These are phyloP conservation scores for Gossypium gossypioides DNA, from an alignment of 441 rosid genomes.

Conservation along the genomic window DNA sequence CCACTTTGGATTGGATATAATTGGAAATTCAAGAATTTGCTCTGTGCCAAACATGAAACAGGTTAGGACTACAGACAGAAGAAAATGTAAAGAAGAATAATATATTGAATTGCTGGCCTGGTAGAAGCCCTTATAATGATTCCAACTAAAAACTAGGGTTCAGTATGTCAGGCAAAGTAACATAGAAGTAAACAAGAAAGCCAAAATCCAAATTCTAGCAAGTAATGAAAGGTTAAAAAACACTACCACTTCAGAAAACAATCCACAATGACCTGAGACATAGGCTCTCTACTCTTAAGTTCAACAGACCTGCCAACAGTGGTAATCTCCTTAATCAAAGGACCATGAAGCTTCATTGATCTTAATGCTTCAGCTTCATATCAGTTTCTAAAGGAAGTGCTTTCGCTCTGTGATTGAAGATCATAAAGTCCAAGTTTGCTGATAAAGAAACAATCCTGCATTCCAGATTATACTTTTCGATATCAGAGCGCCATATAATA, in stretches of 20 bases:
- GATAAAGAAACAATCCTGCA: constrained; percentile 79
- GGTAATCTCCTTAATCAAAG: not conserved
- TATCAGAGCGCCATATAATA: not conserved
- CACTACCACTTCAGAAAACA: not conserved
- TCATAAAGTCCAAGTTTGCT: constrained; percentile 69
- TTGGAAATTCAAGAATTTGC: not conserved
- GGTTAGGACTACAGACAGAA: not conserved
- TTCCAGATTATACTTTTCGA: constrained; percentile 7
- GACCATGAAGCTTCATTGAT: not conserved
- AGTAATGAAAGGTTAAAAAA: not conserved
- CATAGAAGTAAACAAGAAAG: not conserved
- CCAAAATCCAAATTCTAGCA: not conserved
- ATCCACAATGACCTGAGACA: not conserved
- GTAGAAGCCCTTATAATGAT: not conserved
- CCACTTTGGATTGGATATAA: not conserved
- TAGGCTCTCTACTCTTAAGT: not conserved
- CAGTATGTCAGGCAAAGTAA: not conserved
- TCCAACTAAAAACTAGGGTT: not conserved
- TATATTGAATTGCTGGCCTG: not conserved
- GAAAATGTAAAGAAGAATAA: not conserved
- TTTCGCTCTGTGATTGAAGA: constrained; percentile 82
- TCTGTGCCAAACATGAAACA: not conserved
- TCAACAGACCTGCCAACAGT: not conserved
- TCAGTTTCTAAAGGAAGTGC: constrained; percentile 39
- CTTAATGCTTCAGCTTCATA: constrained; percentile 47